Evolutionary conservation across 805 yeast species (phyloP).

Genomic region (Nakazawaea siamensis): DNA sequence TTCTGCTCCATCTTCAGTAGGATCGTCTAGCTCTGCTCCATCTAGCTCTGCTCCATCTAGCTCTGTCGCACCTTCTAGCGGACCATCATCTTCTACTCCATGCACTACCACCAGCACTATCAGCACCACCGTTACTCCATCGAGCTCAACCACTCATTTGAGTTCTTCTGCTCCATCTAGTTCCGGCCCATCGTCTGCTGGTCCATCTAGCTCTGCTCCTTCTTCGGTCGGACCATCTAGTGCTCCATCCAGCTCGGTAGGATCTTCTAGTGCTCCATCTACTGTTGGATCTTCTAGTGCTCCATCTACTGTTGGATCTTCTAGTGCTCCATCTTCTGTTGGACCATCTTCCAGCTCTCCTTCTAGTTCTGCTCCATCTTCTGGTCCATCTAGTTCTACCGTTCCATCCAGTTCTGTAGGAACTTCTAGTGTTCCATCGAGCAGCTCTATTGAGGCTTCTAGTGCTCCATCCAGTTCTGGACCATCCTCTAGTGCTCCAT

Average conservation of each 20-base stretch:
- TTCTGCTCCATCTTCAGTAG: background rate
- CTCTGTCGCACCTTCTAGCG: background rate
- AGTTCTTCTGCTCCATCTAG: background rate
- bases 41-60: background rate
- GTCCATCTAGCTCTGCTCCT: slow-evolving; percentile 1
- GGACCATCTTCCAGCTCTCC: background rate
- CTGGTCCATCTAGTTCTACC: background rate
- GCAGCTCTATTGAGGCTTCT: background rate
- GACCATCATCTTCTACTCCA: background rate
- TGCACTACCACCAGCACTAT: background rate
- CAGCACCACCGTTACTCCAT: background rate
- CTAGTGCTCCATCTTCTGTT: background rate
- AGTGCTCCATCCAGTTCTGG: background rate
- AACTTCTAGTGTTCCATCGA: background rate
- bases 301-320: background rate
- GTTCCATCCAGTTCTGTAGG: background rate
- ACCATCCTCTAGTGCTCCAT: background rate
- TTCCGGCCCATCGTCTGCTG: background rate
- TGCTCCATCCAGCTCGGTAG: background rate
- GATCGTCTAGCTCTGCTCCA: background rate
- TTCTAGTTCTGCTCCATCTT: background rate
- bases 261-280: background rate
- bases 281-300: background rate
- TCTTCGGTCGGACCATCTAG: background rate
- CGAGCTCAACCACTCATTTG: background rate